A percentile compares a stretch with the other conserved stretches of the same genome.
Evolutionary conservation across 305 asterid species (phyloP).

Genomic region (Vinca major): DNA sequence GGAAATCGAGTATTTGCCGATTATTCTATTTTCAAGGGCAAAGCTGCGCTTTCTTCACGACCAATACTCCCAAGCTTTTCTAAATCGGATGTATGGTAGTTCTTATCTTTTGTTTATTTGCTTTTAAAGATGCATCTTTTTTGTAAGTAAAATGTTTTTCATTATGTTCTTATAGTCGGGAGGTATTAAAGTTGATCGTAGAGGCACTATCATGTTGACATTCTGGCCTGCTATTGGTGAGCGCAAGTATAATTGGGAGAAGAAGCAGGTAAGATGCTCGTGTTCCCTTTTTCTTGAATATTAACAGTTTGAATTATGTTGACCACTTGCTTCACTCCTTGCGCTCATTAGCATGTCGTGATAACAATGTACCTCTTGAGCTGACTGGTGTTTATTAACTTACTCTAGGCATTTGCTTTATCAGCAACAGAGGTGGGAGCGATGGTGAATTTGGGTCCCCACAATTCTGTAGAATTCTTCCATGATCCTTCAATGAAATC

Average conservation of each 20-base stretch:
- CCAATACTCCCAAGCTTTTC: conserved; percentile 57
- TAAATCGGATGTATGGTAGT: conserved; percentile 49
- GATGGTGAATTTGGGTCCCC: conserved; percentile 58
- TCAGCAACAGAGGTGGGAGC: conserved; percentile 86
- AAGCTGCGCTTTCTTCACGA: conserved; percentile 71
- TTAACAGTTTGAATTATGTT: background rate
- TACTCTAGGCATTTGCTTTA: conserved; percentile 60
- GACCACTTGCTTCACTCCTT: too few relatives aligned
- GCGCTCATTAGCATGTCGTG: background rate
- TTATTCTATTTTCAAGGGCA: conserved; percentile 77
- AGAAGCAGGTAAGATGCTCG: conserved; percentile 50
- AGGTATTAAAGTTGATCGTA: conserved; percentile 52
- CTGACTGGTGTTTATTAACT: conserved; percentile 17
- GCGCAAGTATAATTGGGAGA: conserved; percentile 82
- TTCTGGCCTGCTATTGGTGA: conserved; percentile 77
- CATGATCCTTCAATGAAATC: conserved; percentile 83
- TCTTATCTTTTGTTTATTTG: conserved; percentile 4
- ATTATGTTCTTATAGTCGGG: conserved; percentile 44
- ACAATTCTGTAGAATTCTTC: conserved; percentile 72
- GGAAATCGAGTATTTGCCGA: conserved; percentile 51
- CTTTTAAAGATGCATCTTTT: background rate
- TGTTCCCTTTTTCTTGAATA: background rate
- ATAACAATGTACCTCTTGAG: conserved; percentile 7
- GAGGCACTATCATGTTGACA: conserved; percentile 62
- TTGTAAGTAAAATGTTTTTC: conserved; percentile 3